phyloP scores from a whole-genome alignment of 805 yeast genomes.

The Metschnikowia lochheadii region DNA sequence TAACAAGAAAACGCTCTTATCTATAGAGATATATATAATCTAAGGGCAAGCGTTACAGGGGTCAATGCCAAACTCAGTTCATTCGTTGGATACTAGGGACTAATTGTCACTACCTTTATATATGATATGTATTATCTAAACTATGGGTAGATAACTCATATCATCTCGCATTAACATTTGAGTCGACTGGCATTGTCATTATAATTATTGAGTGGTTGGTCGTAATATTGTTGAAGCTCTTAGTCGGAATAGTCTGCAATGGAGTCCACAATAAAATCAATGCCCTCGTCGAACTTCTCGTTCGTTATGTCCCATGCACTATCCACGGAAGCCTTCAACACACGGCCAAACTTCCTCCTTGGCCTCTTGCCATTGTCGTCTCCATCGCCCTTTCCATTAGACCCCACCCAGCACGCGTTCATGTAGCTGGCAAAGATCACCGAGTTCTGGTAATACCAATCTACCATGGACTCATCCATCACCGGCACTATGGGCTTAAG shows the following conservation, averaged over 20 bases:
- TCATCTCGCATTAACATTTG: too few relatives aligned
- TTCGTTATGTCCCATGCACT: conserved; percentile 73
- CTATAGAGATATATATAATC: too few relatives aligned
- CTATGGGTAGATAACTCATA: too few relatives aligned
- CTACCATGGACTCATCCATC: conserved; percentile 83
- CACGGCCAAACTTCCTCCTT: conserved; percentile 88
- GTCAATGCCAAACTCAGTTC: too few relatives aligned
- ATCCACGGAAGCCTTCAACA: conserved; percentile 66
- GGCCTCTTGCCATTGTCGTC: conserved; percentile 57
- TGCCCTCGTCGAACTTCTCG: conserved; percentile 80
- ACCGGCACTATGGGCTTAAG: conserved; percentile 78
- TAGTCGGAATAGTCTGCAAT: conserved; percentile 42
- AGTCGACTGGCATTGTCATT: too few relatives aligned
- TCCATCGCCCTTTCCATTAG: conserved; percentile 26
- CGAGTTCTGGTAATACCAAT: conserved; percentile 88
- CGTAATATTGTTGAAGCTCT: too few relatives aligned
- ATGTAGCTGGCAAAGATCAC: conserved; percentile 70
- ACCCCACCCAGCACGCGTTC: conserved; percentile 77
- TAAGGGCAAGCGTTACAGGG: too few relatives aligned
- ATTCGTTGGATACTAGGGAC: too few relatives aligned
- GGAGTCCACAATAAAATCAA: conserved; percentile 78
- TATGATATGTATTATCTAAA: too few relatives aligned
- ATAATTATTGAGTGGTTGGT: too few relatives aligned
- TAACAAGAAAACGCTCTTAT: too few relatives aligned
- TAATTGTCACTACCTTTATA: too few relatives aligned